These are phyloP conservation scores for Hansenula anomala DNA, from an alignment of 1,139 yeast species.

Conservation along the genomic window DNA sequence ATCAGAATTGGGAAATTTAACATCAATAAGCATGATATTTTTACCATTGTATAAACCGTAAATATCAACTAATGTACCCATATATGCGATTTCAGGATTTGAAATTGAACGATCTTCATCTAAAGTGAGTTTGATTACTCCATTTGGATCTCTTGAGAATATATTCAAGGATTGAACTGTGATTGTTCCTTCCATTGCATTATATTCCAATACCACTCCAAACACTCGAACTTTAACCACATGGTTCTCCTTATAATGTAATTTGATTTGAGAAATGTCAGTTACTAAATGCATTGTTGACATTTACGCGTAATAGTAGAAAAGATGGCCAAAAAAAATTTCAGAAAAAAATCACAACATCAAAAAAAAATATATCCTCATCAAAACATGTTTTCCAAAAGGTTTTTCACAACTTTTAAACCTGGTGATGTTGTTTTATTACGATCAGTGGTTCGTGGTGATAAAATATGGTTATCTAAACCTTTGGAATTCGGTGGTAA, in stretches of 20 bases:
- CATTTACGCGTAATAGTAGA: too few species aligned
- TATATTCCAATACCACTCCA: constrained; percentile 24
- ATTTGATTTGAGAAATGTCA: constrained; percentile 7
- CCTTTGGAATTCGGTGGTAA: constrained; percentile 18
- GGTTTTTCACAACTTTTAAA: constrained; percentile 11
- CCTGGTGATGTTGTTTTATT: constrained; percentile 17
- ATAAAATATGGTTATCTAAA: constrained; percentile 20
- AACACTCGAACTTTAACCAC: constrained; percentile 24
- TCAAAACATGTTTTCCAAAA: background rate
- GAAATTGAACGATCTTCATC: background rate
- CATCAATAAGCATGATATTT: constrained; percentile 4
- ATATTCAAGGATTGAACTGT: constrained; percentile 10
- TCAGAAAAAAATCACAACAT: too few species aligned
- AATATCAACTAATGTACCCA: constrained; percentile 17
- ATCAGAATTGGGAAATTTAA: constrained; percentile 8
- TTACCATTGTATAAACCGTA: constrained; percentile 16
- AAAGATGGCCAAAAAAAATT: too few species aligned
- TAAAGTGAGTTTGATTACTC: background rate
- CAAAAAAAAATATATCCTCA: too few species aligned
- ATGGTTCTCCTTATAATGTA: constrained; percentile 8
- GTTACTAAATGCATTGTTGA: constrained; percentile 14
- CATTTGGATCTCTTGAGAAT: constrained; percentile 4
- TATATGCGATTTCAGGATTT: constrained; percentile 15
- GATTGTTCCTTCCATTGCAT: constrained; percentile 15
- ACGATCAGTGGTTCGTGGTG: constrained; percentile 16